Base-by-base conservation (phyloP, 2,329 filamentous ascomycete species). In the Mollisia scopiformis region DNA sequence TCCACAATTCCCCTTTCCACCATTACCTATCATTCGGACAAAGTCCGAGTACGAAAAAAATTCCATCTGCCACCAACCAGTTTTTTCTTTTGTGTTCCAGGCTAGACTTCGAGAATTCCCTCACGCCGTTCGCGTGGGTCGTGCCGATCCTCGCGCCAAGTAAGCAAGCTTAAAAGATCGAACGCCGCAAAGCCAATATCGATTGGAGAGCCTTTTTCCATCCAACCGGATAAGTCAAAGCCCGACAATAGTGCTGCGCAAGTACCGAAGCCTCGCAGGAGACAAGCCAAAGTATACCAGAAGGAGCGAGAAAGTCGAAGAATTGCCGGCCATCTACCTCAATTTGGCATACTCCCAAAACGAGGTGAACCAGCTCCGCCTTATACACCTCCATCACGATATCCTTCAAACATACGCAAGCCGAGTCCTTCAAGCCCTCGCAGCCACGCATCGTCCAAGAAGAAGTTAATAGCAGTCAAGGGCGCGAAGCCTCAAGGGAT, bases 401-500 rank as follows among this genome's bases (percentile, higher is more conserved):
- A 53, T 37, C 50, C 50, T 53, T 35, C 54, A 8, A 47, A 56
- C n/a, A 35, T 28, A 56, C 13, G 37, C 54, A 56, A 56, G 27
- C 54, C 28, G 16, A 47, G 47, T 56, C n/a, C 16, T 47, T 56
- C 39, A 33, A 25, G 54, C 54, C 37, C 27, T 56, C 39, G 54
- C 39, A 56, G 30, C 25, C 54, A 25, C 39, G 39, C 37, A 56
- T 33, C 37, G 27, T 46, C 39, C n/a, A 56, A 46, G 53, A 56
- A 56, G 41, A n/a, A n/a, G n/a, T 55, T 35, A 41, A 43, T 41
- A 39, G 33, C 31, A 54, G 52, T 25, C 7, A 55, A 56, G 33
- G 54, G 14, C 54, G 39, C 37, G 54, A 56, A 56, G n/a, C 37
- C 54, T 56, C 54, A 47, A 33, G 54, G 54, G 54, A 47, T 56